phyloP scores from a whole-genome alignment of 345 rosid genomes.

The Eucalyptus urophylla region DNA sequence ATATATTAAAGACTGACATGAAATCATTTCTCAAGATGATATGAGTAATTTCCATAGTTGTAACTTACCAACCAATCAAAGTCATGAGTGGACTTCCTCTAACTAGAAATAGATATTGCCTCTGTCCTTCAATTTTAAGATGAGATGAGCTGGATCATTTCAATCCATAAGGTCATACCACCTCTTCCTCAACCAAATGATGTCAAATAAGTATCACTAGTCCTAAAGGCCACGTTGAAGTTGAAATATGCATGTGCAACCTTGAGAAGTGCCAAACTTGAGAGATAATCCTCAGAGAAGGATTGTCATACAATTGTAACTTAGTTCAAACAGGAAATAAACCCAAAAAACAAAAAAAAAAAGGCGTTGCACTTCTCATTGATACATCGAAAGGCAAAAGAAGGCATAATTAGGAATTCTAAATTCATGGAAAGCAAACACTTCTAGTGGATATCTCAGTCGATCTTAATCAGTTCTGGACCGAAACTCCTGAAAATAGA shows the following conservation, averaged over 20 bases:
- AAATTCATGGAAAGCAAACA: background rate
- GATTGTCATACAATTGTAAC: background rate
- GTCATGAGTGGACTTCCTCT: background rate
- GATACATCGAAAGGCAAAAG: background rate
- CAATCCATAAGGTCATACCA: background rate
- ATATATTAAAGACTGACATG: rapidly evolving
- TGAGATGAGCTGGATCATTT: background rate
- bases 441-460: background rate
- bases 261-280: background rate
- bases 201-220: background rate
- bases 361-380: background rate
- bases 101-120: background rate
- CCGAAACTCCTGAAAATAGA: background rate
- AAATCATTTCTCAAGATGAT: too few relatives aligned
- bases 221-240: background rate
- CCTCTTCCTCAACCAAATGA: background rate
- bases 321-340: background rate
- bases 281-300: background rate
- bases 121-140: background rate
- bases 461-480: background rate
- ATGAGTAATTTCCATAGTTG: background rate
- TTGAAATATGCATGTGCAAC: too few relatives aligned
- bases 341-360: background rate
- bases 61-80: background rate
- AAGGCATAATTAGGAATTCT: background rate